These are phyloP conservation scores for Astrothelium macrocarpum DNA, from an alignment of 495 filamentous ascomycete genomes.

Conservation along the genomic window DNA sequence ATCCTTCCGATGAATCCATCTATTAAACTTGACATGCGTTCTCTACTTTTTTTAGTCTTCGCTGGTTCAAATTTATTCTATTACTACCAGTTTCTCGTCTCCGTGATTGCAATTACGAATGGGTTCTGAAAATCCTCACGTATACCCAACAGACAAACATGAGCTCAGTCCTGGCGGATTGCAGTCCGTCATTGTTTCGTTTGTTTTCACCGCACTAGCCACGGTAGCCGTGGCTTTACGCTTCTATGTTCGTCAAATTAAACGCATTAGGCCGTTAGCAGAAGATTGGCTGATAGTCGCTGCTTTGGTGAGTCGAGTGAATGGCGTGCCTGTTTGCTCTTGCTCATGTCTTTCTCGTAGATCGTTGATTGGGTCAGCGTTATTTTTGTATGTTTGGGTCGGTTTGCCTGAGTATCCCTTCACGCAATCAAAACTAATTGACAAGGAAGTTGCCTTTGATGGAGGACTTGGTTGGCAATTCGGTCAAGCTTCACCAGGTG, in stretches of 20 bases:
- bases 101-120: neutral
- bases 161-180: neutral
- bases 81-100: neutral
- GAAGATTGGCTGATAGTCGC: neutral
- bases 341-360: neutral
- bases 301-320: neutral
- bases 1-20: neutral
- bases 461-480: neutral
- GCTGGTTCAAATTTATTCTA: neutral
- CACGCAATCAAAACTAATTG: neutral
- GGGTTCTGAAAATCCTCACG: neutral
- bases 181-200: neutral
- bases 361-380: neutral
- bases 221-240: neutral
- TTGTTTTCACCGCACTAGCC: neutral
- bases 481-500: neutral
- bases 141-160: neutral
- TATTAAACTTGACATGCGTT: neutral
- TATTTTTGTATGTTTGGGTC: neutral
- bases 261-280: neutral
- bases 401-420: neutral
- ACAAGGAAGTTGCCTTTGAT: neutral
- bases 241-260: neutral
- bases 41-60: neutral
- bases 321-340: neutral